phyloP scores from a whole-genome alignment of 2,329 filamentous ascomycete genomes.

The Colletotrichum navitas region DNA sequence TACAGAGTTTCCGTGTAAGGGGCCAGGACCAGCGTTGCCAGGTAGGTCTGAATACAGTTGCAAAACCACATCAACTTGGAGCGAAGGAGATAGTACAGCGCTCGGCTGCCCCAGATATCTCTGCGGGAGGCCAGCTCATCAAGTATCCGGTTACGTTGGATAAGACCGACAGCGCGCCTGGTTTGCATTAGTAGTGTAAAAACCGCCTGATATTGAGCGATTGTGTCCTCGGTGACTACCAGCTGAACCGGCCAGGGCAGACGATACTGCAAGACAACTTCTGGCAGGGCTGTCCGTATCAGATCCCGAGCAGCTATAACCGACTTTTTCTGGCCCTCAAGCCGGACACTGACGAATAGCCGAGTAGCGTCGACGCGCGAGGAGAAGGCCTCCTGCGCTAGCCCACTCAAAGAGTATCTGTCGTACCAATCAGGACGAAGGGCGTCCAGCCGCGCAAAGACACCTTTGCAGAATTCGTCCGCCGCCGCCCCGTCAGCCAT shows the following conservation, averaged over 20 bases:
- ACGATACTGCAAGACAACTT: slow-evolving; percentile 75
- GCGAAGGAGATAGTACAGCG: slow-evolving; percentile 71
- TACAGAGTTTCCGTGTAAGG: slow-evolving; percentile 70
- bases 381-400: slow-evolving; percentile 79
- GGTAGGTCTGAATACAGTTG: slow-evolving; percentile 79
- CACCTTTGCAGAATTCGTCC: slow-evolving; percentile 72
- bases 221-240: slow-evolving; percentile 75
- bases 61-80: slow-evolving; percentile 83
- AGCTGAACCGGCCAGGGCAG: slow-evolving; percentile 78
- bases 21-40: slow-evolving; percentile 79
- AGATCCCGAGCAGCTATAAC: slow-evolving; percentile 55
- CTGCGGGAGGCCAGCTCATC: slow-evolving; percentile 55
- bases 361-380: slow-evolving; percentile 69
- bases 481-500: slow-evolving; percentile 79
- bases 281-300: slow-evolving; percentile 64
- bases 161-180: slow-evolving; percentile 75
- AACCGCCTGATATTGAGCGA: slow-evolving; percentile 76
- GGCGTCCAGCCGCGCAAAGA: slow-evolving; percentile 82
- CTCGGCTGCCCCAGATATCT: slow-evolving; percentile 57
- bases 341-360: slow-evolving; percentile 69
- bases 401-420: slow-evolving; percentile 82
- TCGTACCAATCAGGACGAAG: slow-evolving; percentile 78
- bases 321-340: slow-evolving; percentile 55
- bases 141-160: slow-evolving; percentile 68
- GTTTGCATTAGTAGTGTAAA: slow-evolving; percentile 84